Evolutionary conservation across 352 stramenopile species (phyloP).

Genomic region (Phytophthora pseudosyringae): DNA sequence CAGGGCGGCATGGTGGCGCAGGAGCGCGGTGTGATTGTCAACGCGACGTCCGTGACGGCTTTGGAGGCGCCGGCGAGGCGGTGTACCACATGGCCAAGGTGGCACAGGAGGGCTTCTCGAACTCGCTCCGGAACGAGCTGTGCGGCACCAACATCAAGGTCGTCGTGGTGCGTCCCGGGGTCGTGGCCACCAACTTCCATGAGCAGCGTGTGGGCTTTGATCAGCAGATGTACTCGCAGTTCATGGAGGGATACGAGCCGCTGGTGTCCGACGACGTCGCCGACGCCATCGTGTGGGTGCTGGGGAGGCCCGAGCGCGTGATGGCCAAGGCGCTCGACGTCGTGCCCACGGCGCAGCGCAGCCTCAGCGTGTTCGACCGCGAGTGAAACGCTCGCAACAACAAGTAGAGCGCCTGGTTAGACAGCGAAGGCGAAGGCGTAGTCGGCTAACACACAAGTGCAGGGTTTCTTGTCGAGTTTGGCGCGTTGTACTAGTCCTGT

Average conservation of each 20-base stretch:
- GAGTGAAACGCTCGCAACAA: constrained; percentile 31
- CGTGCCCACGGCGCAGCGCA: constrained; percentile 36
- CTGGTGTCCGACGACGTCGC: constrained; percentile 34
- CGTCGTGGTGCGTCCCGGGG: constrained; percentile 34
- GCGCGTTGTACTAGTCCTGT: neutral
- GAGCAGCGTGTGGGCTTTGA: constrained; percentile 41
- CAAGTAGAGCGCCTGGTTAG: too few species aligned
- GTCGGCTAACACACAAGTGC: neutral
- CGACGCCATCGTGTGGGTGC: constrained; percentile 36
- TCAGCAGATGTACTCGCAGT: constrained; percentile 27
- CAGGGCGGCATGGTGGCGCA: constrained; percentile 28
- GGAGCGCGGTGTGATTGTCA: constrained; percentile 34
- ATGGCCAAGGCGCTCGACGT: constrained; percentile 38
- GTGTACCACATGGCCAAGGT: constrained; percentile 39
- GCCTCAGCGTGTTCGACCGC: constrained; percentile 39
- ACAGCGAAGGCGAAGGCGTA: neutral
- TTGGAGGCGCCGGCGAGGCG: constrained; percentile 35
- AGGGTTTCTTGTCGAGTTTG: neutral
- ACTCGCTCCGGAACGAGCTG: constrained; percentile 35
- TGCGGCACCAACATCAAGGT: constrained; percentile 42
- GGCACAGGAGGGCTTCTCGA: constrained; percentile 38
- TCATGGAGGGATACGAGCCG: constrained; percentile 40
- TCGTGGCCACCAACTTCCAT: constrained; percentile 43
- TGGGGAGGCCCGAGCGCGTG: constrained; percentile 34
- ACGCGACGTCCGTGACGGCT: constrained; percentile 37